These are phyloP conservation scores for Candolleomyces eurysporus DNA, from an alignment of 768 basidiomycete genomes.

Conservation along the genomic window DNA sequence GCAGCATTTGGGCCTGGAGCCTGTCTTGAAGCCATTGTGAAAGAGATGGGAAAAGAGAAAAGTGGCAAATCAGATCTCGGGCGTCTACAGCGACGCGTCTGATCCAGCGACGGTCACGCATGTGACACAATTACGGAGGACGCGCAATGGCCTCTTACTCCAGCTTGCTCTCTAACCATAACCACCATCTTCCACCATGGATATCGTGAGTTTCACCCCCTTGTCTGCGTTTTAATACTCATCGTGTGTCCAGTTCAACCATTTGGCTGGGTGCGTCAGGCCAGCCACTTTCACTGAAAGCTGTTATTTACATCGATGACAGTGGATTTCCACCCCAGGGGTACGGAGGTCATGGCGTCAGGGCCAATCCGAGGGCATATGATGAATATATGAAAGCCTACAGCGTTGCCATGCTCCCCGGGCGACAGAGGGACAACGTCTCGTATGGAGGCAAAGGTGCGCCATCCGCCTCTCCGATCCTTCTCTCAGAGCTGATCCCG, in stretches of 20 bases:
- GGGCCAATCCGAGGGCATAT: constrained; percentile 70
- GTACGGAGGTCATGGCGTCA: constrained; percentile 41
- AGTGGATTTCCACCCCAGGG: constrained; percentile 53
- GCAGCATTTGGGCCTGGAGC: constrained; percentile 63
- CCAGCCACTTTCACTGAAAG: constrained; percentile 4
- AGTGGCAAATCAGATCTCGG: constrained; percentile 12
- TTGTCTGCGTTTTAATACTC: constrained; percentile 5
- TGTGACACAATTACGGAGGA: constrained; percentile 25
- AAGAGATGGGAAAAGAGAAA: constrained; percentile 23
- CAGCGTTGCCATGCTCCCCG: constrained; percentile 91
- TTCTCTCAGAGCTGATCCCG: constrained; percentile 8
- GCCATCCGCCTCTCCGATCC: constrained; percentile 7
- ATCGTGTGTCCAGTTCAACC: constrained; percentile 33
- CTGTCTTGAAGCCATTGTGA: constrained; percentile 31
- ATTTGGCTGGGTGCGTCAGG: constrained; percentile 45
- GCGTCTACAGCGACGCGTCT: constrained; percentile 26
- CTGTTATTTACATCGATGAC: constrained; percentile 11
- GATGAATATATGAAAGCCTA: constrained; percentile 95
- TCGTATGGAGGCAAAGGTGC: constrained; percentile 97
- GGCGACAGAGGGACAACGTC: constrained; percentile 83
- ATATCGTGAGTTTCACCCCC: constrained; percentile 36
- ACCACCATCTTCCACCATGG: constrained; percentile 30
- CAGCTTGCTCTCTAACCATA: constrained; percentile 11
- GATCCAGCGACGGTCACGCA: constrained; percentile 31
- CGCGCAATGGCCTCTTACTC: constrained; percentile 13